Conservation (phyloP, 345 rosid species). For the Bruguiera parviflora region DNA sequence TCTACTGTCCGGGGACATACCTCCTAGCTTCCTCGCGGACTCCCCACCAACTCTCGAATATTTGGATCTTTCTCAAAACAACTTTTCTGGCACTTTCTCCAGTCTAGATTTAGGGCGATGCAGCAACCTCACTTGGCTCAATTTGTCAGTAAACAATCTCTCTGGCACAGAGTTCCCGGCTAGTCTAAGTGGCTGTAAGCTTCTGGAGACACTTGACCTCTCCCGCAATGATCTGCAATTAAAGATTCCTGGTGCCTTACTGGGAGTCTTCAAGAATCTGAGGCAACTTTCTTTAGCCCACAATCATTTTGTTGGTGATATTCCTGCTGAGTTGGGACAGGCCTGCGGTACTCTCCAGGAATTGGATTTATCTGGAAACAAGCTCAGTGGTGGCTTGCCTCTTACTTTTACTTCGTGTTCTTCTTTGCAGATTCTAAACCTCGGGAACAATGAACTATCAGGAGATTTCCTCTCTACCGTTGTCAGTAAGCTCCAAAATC, state of each 20-base stretch:
- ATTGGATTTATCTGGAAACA: slow-evolving; percentile 72
- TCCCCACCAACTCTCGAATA: slow-evolving; percentile 46
- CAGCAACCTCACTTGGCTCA: slow-evolving; percentile 51
- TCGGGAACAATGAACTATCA: slow-evolving; percentile 62
- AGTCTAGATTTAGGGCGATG: slow-evolving; percentile 57
- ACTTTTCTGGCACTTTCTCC: slow-evolving; percentile 61
- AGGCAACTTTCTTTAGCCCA: slow-evolving; percentile 54
- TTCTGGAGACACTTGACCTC: slow-evolving; percentile 54
- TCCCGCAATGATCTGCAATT: slow-evolving; percentile 57
- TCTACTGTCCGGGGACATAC: slow-evolving; percentile 56
- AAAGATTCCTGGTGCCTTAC: slow-evolving; percentile 54
- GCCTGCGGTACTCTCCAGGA: slow-evolving; percentile 53
- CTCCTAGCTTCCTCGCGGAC: slow-evolving; percentile 37
- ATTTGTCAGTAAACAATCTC: slow-evolving; percentile 54
- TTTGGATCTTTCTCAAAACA: slow-evolving; percentile 71
- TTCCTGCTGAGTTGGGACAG: slow-evolving; percentile 63
- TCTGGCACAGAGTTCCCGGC: slow-evolving; percentile 52
- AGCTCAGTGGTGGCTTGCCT: slow-evolving; percentile 63
- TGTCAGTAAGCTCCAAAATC: slow-evolving; percentile 52
- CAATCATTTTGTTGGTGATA: slow-evolving; percentile 56
- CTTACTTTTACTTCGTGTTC: slow-evolving; percentile 43
- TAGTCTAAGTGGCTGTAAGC: slow-evolving; percentile 46
- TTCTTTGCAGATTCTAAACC: slow-evolving; percentile 55
- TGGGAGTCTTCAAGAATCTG: slow-evolving; percentile 52
- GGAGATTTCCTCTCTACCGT: slow-evolving; percentile 70